Evolutionary conservation across 2,329 filamentous ascomycete species (phyloP).

Genomic region (Cladosporium sp.): DNA sequence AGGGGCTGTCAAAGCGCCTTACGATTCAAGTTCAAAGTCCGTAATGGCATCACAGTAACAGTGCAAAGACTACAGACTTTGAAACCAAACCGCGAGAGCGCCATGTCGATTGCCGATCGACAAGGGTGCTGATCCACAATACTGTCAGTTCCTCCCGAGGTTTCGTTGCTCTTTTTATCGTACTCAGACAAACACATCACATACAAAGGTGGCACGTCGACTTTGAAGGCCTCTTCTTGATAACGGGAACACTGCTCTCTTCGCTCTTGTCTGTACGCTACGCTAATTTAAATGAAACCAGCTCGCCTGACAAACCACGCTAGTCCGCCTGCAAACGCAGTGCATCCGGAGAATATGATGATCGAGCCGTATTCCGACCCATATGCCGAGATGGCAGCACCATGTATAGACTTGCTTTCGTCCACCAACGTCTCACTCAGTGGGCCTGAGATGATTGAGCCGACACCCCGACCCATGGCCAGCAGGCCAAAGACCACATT

Average conservation of each 20-base stretch:
- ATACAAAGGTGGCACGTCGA: neutral
- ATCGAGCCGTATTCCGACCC: slow-evolving; percentile 47
- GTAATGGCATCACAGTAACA: no score
- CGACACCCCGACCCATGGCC: slow-evolving; percentile 53
- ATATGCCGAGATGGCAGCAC: slow-evolving; percentile 43
- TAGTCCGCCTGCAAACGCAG: slow-evolving; percentile 34
- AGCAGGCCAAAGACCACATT: slow-evolving; percentile 55
- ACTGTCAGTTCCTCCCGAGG: neutral
- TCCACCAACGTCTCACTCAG: slow-evolving; percentile 51
- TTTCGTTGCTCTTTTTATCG: neutral
- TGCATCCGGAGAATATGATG: slow-evolving; percentile 48
- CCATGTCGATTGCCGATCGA: neutral
- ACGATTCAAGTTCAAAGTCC: neutral
- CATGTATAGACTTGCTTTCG: slow-evolving; percentile 39
- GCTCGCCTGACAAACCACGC: slow-evolving; percentile 19
- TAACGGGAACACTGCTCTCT: neutral
- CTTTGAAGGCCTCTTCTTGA: neutral
- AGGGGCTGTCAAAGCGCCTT: neutral
- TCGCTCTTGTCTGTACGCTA: neutral
- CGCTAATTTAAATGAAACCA: slow-evolving; percentile 9
- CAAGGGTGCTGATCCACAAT: neutral
- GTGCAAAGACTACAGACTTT: neutral
- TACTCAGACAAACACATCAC: neutral
- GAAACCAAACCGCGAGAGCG: neutral
- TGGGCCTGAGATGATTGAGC: slow-evolving; percentile 54